Evolutionary conservation across 2,329 filamentous ascomycete species (phyloP).

Genomic region (Colletotrichum coccodes): DNA sequence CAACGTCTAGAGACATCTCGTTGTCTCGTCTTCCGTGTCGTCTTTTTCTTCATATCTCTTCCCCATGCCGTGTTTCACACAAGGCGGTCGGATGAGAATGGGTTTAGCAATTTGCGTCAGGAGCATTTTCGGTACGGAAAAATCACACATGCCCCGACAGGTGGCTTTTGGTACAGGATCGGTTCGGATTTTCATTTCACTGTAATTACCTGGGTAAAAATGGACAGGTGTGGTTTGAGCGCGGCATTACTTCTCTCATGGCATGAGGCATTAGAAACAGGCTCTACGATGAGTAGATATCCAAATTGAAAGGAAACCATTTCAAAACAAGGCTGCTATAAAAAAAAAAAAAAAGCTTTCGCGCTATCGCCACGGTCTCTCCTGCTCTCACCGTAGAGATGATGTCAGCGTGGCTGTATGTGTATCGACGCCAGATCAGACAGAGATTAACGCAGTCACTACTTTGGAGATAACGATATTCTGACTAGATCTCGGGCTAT

Average conservation of each 20-base stretch:
- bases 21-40: background rate
- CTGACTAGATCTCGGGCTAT: background rate
- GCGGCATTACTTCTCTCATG: slow-evolving; percentile 4
- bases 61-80: background rate
- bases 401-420: too few relatives aligned
- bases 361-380: too few relatives aligned
- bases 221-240: slow-evolving; percentile 24
- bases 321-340: background rate
- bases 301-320: slow-evolving; percentile 18
- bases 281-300: slow-evolving; percentile 15
- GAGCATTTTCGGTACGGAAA: slow-evolving; percentile 31
- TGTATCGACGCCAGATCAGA: too few relatives aligned
- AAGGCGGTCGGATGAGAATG: slow-evolving; percentile 7
- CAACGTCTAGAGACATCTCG: background rate
- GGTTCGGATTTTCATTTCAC: slow-evolving; percentile 22
- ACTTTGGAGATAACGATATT: too few relatives aligned
- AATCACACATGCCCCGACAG: slow-evolving; percentile 15
- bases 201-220: slow-evolving; percentile 29
- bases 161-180: slow-evolving; percentile 19
- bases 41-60: slow-evolving; percentile 16
- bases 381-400: too few relatives aligned
- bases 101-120: slow-evolving; percentile 26
- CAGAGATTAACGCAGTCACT: too few relatives aligned
- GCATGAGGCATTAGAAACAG: background rate
- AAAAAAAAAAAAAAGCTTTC: too few relatives aligned